Percentiles rank a stretch among this genome's conserved stretches.
phyloP scores from a whole-genome alignment of 2,329 filamentous ascomycete genomes.

The Fusarium avenaceum region DNA sequence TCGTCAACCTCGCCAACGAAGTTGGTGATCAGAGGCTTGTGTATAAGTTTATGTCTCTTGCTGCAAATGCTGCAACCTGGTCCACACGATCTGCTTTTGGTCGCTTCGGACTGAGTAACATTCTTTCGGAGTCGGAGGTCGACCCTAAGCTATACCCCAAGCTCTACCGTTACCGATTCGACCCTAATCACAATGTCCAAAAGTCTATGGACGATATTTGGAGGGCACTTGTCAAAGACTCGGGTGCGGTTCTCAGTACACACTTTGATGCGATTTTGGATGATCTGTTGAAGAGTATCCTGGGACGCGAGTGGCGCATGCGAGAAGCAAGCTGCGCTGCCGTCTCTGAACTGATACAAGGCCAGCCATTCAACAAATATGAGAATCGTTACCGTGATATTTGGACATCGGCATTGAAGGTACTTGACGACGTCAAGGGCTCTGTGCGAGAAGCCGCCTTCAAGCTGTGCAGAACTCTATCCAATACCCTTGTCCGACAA shows the following conservation, averaged over 20 bases:
- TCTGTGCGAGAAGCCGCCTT: constrained; percentile 86
- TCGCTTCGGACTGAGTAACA: constrained; percentile 90
- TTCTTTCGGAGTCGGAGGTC: constrained; percentile 87
- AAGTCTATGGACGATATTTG: constrained; percentile 98
- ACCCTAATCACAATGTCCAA: constrained; percentile 93
- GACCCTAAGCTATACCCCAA: constrained; percentile 97
- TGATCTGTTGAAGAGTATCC: constrained; percentile 85
- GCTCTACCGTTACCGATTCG: constrained; percentile 93
- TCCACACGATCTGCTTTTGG: constrained; percentile 97
- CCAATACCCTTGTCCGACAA: constrained; percentile 86
- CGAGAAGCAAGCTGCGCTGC: constrained; percentile 93
- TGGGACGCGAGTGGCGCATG: constrained; percentile 93
- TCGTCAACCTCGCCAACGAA: constrained; percentile 94
- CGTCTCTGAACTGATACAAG: constrained; percentile 88
- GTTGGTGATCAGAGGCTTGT: constrained; percentile 96
- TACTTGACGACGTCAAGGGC: constrained; percentile 95
- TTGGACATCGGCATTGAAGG: constrained; percentile 88
- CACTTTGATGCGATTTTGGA: constrained; percentile 92
- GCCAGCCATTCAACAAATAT: constrained; percentile 80
- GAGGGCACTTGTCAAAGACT: constrained; percentile 94
- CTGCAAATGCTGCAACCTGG: constrained; percentile 96
- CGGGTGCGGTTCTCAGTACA: constrained; percentile 78
- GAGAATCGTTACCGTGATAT: constrained; percentile 87
- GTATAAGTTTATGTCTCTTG: constrained; percentile 98
- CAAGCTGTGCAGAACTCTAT: constrained; percentile 84